A percentile compares a stretch with the other conserved stretches of the same genome.
Conservation (phyloP, 2,329 filamentous ascomycete species). For the Beauveria pseudobassiana region DNA sequence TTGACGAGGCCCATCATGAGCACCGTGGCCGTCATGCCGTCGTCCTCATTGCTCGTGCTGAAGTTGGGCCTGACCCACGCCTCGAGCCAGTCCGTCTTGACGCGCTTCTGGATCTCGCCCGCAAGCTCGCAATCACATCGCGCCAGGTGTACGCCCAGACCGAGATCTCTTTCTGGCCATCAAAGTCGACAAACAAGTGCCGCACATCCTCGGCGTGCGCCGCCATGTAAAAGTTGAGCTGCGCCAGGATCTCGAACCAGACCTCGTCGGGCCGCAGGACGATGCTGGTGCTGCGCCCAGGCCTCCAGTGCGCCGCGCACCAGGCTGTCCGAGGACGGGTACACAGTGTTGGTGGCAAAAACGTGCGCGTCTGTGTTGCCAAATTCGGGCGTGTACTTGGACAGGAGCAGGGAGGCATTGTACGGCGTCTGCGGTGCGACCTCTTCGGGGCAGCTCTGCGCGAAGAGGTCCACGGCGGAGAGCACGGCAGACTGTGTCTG, state of each 20-base stretch:
- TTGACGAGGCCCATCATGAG: constrained; percentile 38
- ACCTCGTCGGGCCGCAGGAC: constrained; percentile 45
- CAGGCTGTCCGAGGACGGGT: constrained; percentile 31
- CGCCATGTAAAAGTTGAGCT: constrained; percentile 44
- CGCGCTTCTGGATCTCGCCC: constrained; percentile 30
- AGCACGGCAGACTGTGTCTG: constrained; percentile 16
- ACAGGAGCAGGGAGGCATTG: constrained; percentile 21
- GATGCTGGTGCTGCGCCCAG: constrained; percentile 41
- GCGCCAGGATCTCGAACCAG: constrained; percentile 46
- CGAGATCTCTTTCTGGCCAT: constrained; percentile 33
- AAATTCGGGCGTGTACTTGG: constrained; percentile 19
- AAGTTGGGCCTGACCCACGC: constrained; percentile 37
- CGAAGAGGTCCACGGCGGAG: constrained; percentile 24
- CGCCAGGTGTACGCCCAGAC: constrained; percentile 21
- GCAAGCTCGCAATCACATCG: constrained; percentile 23
- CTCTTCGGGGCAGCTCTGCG: constrained; percentile 27
- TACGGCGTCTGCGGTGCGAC: constrained; percentile 16
- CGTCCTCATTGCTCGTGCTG: constrained; percentile 30
- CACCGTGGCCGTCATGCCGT: constrained; percentile 33
- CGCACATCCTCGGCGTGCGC: constrained; percentile 38
- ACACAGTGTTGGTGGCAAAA: constrained; percentile 17
- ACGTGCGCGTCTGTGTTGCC: constrained; percentile 5
- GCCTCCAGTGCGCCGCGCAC: constrained; percentile 38
- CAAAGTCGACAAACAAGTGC: constrained; percentile 37
- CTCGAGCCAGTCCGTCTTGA: constrained; percentile 32